These are phyloP conservation scores for Ogataea corticis DNA, from an alignment of 805 yeast species.

Conservation along the genomic window DNA sequence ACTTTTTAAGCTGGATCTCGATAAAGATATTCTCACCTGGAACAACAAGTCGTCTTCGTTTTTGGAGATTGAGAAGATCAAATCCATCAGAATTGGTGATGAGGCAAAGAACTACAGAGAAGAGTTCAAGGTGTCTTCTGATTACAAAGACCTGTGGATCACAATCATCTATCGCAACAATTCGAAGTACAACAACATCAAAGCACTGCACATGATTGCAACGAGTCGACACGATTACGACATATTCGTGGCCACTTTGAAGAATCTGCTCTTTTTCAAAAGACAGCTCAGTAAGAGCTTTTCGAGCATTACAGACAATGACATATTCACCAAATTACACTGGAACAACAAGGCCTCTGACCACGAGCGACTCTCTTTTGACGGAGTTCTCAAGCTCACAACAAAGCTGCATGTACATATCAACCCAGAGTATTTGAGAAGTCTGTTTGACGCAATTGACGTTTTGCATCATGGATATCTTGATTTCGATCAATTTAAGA, in stretches of 20 bases:
- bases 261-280: constrained; percentile 55
- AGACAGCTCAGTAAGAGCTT: constrained; percentile 63
- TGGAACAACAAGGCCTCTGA: constrained; percentile 51
- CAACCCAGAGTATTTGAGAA: constrained; percentile 48
- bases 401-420: constrained; percentile 72
- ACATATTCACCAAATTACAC: constrained; percentile 51
- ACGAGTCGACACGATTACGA: constrained; percentile 51
- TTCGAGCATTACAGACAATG: constrained; percentile 45
- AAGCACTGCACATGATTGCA: constrained; percentile 80
- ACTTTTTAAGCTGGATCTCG: constrained; percentile 54
- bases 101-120: constrained; percentile 86
- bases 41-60: constrained; percentile 47
- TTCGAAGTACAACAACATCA: constrained; percentile 59
- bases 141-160: constrained; percentile 70
- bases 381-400: constrained; percentile 67
- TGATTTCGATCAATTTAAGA: constrained; percentile 71
- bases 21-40: constrained; percentile 58
- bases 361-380: constrained; percentile 49
- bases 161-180: constrained; percentile 71
- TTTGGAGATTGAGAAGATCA: constrained; percentile 61
- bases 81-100: constrained; percentile 57
- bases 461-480: constrained; percentile 49
- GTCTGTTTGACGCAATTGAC: constrained; percentile 57
- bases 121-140: constrained; percentile 72
- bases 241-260: constrained; percentile 53